Conservation (phyloP, 202 grass and related monocot genomes). For the Elaeis oleifera region DNA sequence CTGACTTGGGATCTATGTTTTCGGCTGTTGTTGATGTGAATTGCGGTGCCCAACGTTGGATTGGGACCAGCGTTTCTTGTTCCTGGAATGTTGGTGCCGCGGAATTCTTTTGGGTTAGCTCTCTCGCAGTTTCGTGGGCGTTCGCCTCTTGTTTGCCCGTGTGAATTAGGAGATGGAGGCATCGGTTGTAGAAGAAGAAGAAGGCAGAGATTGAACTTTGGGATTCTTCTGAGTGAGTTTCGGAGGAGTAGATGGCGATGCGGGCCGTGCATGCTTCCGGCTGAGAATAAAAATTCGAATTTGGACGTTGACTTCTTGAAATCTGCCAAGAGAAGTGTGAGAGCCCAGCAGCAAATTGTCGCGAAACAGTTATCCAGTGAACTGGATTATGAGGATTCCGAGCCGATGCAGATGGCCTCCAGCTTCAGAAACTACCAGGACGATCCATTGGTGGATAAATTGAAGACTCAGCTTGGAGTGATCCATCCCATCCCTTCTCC, state of each 20-base stretch:
- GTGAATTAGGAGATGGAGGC: neutral
- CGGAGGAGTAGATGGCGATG: neutral
- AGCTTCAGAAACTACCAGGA: constrained; percentile 34
- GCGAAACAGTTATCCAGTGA: neutral
- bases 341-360: constrained; percentile 12
- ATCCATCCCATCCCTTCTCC: constrained; percentile 86
- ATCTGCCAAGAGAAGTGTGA: constrained; percentile 4
- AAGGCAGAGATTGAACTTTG: neutral
- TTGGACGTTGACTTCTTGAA: constrained; percentile 6
- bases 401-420: constrained; percentile 23
- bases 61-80: neutral
- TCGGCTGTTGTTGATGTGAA: neutral
- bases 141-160: constrained; percentile 2
- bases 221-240: neutral
- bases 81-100: constrained; percentile 12
- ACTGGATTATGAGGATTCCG: constrained; percentile 17
- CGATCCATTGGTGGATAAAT: constrained; percentile 84
- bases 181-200: neutral
- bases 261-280: neutral
- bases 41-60: constrained; percentile 14
- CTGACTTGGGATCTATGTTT: constrained; percentile 4
- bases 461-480: constrained; percentile 82
- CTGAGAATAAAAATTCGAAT: constrained; percentile 1
- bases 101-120: neutral
- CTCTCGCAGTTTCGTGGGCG: constrained; percentile 9